Conservation (phyloP, 208 protist species). For the Phytomonas francai region DNA sequence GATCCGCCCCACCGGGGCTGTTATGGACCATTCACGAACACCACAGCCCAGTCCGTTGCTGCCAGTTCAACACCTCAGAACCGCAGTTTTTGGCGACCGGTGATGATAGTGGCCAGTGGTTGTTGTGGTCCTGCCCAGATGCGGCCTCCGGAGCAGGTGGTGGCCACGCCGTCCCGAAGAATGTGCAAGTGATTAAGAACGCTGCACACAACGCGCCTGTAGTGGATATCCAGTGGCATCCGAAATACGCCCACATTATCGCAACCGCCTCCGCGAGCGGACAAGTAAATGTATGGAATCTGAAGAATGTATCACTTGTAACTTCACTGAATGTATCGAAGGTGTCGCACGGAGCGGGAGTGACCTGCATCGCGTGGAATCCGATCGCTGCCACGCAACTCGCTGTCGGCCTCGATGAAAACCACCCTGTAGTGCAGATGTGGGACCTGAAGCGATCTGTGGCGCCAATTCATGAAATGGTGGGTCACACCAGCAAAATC, state of each 20-base stretch:
- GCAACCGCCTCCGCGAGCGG: constrained; percentile 86
- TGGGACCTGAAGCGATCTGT: constrained; percentile 95
- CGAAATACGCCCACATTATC: constrained; percentile 89
- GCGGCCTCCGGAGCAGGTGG: constrained; percentile 27
- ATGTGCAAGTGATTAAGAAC: constrained; percentile 65
- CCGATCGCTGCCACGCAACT: constrained; percentile 90
- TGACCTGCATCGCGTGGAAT: constrained; percentile 92
- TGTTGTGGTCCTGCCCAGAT: constrained; percentile 88
- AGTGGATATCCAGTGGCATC: constrained; percentile 73
- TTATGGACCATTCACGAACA: constrained; percentile 83
- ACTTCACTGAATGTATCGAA: constrained; percentile 83
- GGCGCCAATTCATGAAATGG: constrained; percentile 73
- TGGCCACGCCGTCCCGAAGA: constrained; percentile 15
- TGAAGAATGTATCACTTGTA: constrained; percentile 81
- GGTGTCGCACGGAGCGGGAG: constrained; percentile 33
- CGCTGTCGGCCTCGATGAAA: constrained; percentile 88
- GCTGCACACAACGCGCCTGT: constrained; percentile 33
- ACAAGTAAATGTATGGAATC: constrained; percentile 92
- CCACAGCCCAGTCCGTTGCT: constrained; percentile 65
- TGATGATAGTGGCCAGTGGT: constrained; percentile 58
- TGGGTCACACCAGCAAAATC: constrained; percentile 64
- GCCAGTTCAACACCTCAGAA: constrained; percentile 93
- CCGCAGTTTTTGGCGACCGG: constrained; percentile 76
- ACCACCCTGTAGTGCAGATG: constrained; percentile 92
- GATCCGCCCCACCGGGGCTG: constrained; percentile 26